Conservation (phyloP, 257 asterid genomes). For the Sherardia arvensis region DNA sequence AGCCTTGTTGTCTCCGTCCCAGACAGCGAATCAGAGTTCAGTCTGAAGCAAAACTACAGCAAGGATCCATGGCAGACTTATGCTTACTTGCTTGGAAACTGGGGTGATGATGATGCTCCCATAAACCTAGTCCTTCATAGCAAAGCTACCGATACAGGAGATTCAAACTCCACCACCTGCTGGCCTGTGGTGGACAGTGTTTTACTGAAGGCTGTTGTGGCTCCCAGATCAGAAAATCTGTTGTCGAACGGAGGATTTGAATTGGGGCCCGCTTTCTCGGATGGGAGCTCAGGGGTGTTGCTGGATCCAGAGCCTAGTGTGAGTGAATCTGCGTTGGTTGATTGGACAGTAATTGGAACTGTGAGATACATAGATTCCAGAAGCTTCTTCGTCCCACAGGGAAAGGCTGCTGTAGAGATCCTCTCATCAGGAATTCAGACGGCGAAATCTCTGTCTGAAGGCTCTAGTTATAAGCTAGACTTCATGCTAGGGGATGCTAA, state of each 20-base stretch:
- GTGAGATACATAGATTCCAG: conserved; percentile 44
- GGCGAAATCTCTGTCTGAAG: conserved; percentile 29
- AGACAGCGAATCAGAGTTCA: conserved; percentile 34
- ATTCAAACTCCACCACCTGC: conserved; percentile 41
- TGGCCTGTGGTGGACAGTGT: conserved; percentile 54
- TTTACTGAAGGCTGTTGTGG: conserved; percentile 20
- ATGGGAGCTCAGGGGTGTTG: conserved; percentile 26
- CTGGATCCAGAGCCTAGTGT: conserved; percentile 46
- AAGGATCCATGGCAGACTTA: conserved; percentile 39
- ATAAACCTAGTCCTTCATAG: conserved; percentile 43
- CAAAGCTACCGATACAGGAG: conserved; percentile 25
- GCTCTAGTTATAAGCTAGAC: conserved; percentile 31
- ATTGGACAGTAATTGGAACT: conserved; percentile 50
- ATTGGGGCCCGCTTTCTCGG: conserved; percentile 39
- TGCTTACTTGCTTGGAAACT: conserved; percentile 43
- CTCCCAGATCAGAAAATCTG: conserved; percentile 25
- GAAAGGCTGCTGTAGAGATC: conserved; percentile 51
- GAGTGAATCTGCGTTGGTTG: conserved; percentile 42
- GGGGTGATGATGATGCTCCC: conserved; percentile 37
- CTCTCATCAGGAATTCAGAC: conserved; percentile 46
- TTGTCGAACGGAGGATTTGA: conserved; percentile 58
- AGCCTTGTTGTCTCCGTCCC: conserved; percentile 56
- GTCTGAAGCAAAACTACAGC: conserved; percentile 22
- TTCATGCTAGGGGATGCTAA: conserved; percentile 64
- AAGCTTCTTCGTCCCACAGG: conserved; percentile 39